Evolutionary conservation across 1,284 basidiomycete genomes (phyloP).

Genomic region (Trichosporon asahii): DNA sequence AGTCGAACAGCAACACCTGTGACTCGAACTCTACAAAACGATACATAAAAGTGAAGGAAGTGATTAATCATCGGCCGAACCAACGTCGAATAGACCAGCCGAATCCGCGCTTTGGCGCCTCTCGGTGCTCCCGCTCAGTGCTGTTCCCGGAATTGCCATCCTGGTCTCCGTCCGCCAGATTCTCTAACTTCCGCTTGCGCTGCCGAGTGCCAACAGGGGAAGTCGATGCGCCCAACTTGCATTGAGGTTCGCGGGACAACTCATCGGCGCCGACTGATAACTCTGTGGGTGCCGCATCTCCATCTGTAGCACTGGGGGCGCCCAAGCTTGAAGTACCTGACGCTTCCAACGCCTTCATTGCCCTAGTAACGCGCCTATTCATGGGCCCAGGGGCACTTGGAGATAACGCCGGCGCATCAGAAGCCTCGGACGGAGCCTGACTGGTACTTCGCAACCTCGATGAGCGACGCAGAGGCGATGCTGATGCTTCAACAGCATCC

Average conservation of each 20-base stretch:
- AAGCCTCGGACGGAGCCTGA: neutral
- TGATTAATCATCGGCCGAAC: neutral
- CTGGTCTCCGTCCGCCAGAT: neutral
- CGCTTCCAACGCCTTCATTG: neutral
- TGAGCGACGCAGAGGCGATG: neutral
- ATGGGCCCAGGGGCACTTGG: neutral
- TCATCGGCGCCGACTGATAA: neutral
- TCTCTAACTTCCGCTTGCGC: neutral
- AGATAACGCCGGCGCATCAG: neutral
- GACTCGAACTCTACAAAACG: too few species aligned
- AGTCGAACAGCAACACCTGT: too few species aligned
- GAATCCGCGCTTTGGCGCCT: neutral
- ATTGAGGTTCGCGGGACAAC: neutral
- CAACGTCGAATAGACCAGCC: neutral
- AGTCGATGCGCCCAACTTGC: neutral
- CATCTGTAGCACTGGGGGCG: too few species aligned
- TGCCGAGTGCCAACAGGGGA: neutral
- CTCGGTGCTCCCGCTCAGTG: neutral
- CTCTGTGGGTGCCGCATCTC: neutral
- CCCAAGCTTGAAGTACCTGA: neutral
- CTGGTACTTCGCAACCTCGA: neutral
- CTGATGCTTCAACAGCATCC: neutral
- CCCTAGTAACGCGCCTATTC: neutral
- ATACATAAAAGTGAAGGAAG: too few species aligned
- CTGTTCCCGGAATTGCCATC: neutral